These are phyloP conservation scores for Dalbergia cultrata DNA, from an alignment of 306 rosid species.

Conservation along the genomic window DNA sequence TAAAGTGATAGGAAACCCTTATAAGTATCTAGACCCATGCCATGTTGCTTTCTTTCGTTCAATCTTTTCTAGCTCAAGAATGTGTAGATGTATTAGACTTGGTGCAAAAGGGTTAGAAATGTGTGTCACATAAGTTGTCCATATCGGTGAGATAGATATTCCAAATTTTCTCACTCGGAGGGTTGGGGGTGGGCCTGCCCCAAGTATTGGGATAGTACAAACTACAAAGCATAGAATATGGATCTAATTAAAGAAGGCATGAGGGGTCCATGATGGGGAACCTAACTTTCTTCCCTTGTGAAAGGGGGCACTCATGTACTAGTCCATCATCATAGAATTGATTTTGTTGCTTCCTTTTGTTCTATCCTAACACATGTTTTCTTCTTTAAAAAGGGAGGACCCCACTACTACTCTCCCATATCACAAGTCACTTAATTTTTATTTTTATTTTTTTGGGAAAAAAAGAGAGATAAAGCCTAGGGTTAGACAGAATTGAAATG, in stretches of 20 bases:
- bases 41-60: constrained; percentile 52
- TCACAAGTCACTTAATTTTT: constrained; percentile 50
- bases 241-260: constrained; percentile 58
- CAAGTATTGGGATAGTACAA: constrained; percentile 59
- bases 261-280: constrained; percentile 67
- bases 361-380: constrained; percentile 54
- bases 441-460: no score
- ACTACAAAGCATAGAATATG: constrained; percentile 72
- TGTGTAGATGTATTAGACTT: constrained; percentile 52
- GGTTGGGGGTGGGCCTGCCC: constrained; percentile 48
- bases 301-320: constrained; percentile 72
- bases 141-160: constrained; percentile 61
- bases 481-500: constrained; percentile 52
- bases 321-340: constrained; percentile 72
- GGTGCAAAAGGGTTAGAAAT: constrained; percentile 54
- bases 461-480: constrained; percentile 46
- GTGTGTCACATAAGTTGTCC: constrained; percentile 67
- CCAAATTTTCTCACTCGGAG: constrained; percentile 57
- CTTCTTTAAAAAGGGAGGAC: constrained; percentile 51
- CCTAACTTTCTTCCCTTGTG: constrained; percentile 80
- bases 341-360: constrained; percentile 75
- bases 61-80: constrained; percentile 45
- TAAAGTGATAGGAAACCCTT: constrained; percentile 35
- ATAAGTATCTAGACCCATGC: constrained; percentile 54
- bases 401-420: constrained; percentile 54